phyloP scores from a whole-genome alignment of 768 basidiomycete genomes.

The Leccinum truebloodii region DNA sequence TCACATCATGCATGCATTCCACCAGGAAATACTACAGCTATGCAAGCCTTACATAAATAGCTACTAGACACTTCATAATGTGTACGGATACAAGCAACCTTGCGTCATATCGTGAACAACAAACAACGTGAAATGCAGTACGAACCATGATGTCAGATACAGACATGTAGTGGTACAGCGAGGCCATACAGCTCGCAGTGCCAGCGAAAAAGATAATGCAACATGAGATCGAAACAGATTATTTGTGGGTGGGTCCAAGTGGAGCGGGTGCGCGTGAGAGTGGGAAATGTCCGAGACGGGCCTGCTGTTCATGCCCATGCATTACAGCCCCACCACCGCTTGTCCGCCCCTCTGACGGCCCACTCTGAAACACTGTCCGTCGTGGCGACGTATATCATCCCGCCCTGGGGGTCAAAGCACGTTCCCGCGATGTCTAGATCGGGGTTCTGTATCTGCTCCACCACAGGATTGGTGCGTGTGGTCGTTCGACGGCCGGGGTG shows the following conservation, averaged over 20 bases:
- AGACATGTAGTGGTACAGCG: conserved; percentile 23
- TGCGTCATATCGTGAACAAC: conserved; percentile 1
- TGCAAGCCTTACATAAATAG: neutral
- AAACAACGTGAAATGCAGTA: conserved; percentile 7
- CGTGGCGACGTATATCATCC: conserved; percentile 67
- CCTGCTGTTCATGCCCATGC: conserved; percentile 38
- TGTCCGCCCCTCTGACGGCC: conserved; percentile 69
- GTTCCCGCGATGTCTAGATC: conserved; percentile 64
- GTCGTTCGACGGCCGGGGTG: conserved; percentile 21
- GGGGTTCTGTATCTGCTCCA: conserved; percentile 18
- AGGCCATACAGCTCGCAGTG: conserved; percentile 16
- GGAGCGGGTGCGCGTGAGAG: neutral
- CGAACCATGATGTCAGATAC: conserved; percentile 15
- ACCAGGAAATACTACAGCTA: conserved; percentile 4
- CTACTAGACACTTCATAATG: neutral
- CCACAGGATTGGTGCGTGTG: conserved; percentile 9
- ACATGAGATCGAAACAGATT: conserved; percentile 13
- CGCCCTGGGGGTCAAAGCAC: conserved; percentile 72
- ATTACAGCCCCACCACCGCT: conserved; percentile 67
- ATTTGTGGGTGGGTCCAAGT: conserved; percentile 3
- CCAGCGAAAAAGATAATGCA: neutral
- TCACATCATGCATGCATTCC: neutral
- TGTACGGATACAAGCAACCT: conserved; percentile 9
- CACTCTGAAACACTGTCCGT: conserved; percentile 73
- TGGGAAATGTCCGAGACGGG: neutral